Evolutionary conservation across 768 basidiomycete species (phyloP).

Genomic region (Infundibulicybe gibba): DNA sequence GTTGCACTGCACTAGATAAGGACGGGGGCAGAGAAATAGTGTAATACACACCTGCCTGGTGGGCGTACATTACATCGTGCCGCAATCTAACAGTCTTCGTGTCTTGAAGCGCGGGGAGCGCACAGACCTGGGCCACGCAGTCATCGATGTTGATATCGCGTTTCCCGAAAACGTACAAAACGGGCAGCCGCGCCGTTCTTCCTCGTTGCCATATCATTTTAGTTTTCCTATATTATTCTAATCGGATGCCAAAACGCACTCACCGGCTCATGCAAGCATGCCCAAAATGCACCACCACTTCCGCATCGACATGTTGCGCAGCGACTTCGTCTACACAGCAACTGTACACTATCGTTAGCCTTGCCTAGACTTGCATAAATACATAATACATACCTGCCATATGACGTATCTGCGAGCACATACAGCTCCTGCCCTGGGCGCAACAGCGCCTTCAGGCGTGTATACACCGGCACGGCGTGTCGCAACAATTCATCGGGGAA

Average conservation of each 20-base stretch:
- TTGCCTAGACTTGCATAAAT: conserved; percentile 6
- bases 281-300: conserved; percentile 91
- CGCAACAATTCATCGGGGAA: conserved; percentile 93
- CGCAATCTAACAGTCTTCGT: conserved; percentile 44
- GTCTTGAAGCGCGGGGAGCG: conserved; percentile 1
- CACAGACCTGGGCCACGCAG: conserved; percentile 30
- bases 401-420: conserved; percentile 90
- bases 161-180: conserved; percentile 88
- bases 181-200: conserved; percentile 85
- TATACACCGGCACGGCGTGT: conserved; percentile 83
- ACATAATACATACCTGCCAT: conserved; percentile 71
- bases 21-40: conserved; percentile 1
- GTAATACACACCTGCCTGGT: conserved; percentile 50
- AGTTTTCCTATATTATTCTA: neutral
- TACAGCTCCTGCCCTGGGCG: conserved; percentile 17
- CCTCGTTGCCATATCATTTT: neutral
- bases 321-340: conserved; percentile 98
- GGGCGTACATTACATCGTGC: conserved; percentile 77
- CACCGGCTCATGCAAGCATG: conserved; percentile 94
- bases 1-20: conserved; percentile 22
- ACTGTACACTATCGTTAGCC: conserved; percentile 34
- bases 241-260: conserved; percentile 21
- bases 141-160: conserved; percentile 54
- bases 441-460: conserved; percentile 47
- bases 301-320: conserved; percentile 90